Base-by-base conservation (phyloP, 495 filamentous ascomycete genomes). In the Rostrohypoxylon terebratum region DNA sequence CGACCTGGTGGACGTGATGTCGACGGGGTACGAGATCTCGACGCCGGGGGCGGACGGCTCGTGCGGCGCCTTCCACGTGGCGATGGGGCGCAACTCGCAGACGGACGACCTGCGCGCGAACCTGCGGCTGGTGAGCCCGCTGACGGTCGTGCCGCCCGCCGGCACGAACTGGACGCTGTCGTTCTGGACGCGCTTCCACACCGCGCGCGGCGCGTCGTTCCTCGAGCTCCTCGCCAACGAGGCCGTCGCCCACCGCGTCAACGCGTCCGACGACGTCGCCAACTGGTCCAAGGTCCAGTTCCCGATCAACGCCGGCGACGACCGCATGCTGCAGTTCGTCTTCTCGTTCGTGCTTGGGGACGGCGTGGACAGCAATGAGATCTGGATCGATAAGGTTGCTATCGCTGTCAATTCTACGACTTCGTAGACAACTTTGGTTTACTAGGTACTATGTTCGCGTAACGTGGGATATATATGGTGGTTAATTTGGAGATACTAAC, bases 1-100 rank as follows among this genome's bases (percentile, higher is more conserved):
- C 7, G 76, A 77, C 63, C 68, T 77, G 10, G 73, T 76, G 7
- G 76, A 77, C 50, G 42, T 76, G 14, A 59, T 77, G 71, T 76
- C 73, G 45, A 77, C 76, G 16, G 45, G 40, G 36, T 77, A 77
- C 71, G 47, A 53, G 0, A 20, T 74, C 1, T 34, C 57, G 0
- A 25, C 33, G 8, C 60, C 67, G 6, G 76, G 76, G 2, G 70
- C 76, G 2, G 57, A 72, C 68, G 61, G 60, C 31, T 69, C 59
- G 40, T 77, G 75, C 65, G 61, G 60, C 5, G 70, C 75, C 14
- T 77, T 77, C 58, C 47, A 58, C 21, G 75, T 77, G 3, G 0
- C 13, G 2, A 77, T 77, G 75, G 18, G 44, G 21, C 51, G 69
- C n/a, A 74, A 75, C 75, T 10, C 36, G 18, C 73, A 73, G 45